These are phyloP conservation scores for Apophysomyces variabilis DNA, from an alignment of 371 early-diverging fungal genomes.

Conservation along the genomic window DNA sequence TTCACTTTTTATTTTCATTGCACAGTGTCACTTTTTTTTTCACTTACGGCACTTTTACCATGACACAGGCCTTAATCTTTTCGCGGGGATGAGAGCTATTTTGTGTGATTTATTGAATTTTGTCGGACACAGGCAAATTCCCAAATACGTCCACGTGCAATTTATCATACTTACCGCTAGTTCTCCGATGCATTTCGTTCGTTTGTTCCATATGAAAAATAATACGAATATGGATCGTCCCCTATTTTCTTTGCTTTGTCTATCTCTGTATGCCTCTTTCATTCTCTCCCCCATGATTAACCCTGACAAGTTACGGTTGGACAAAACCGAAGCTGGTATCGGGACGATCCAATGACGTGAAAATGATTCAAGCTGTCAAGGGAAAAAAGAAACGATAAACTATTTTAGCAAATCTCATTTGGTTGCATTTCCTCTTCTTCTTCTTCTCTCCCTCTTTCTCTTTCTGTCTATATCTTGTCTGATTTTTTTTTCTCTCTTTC, in stretches of 20 bases:
- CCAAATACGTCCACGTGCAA: constrained; percentile 8
- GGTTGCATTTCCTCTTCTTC: not conserved
- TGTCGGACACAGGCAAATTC: constrained; percentile 8
- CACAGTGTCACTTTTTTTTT: not conserved
- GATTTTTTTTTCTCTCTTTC: not conserved
- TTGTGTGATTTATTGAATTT: not conserved
- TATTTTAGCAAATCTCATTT: not conserved
- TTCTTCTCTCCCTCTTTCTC: constrained; percentile 1
- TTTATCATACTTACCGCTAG: not conserved
- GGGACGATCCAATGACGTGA: not conserved
- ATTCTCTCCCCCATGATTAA: not conserved
- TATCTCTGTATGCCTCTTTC: no score
- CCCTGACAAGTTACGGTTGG: not conserved
- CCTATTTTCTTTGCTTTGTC: no score
- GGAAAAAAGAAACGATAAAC: not conserved
- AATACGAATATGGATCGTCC: not conserved
- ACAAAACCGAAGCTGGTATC: not conserved
- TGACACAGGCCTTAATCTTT: not conserved
- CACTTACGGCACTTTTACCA: not conserved
- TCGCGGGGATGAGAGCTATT: constrained; percentile 5
- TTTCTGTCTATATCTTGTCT: not conserved
- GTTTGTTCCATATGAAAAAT: constrained; percentile 2
- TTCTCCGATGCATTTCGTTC: not conserved
- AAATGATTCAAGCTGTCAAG: constrained; percentile 2
- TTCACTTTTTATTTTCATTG: not conserved